These are phyloP conservation scores for Candida arabinofermentans DNA, from an alignment of 805 yeast species.

Conservation along the genomic window DNA sequence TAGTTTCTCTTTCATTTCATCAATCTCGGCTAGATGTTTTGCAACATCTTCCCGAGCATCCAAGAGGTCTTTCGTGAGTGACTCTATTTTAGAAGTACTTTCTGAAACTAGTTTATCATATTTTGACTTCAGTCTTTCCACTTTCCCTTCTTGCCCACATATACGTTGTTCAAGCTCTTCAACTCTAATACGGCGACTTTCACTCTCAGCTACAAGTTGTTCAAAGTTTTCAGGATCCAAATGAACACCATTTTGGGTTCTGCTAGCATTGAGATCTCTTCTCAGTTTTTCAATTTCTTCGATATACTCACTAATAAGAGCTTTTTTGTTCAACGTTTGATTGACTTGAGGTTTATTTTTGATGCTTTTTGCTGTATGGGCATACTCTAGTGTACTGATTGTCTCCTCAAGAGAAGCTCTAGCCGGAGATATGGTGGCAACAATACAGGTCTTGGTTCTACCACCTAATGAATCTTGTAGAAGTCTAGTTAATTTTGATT, in stretches of 20 bases:
- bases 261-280: conserved; percentile 58
- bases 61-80: conserved; percentile 5
- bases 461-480: conserved; percentile 88
- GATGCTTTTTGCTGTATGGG: conserved; percentile 80
- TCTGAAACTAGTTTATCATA: conserved; percentile 28
- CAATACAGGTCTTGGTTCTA: conserved; percentile 76
- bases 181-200: conserved; percentile 44
- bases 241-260: conserved; percentile 64
- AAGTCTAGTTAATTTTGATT: conserved; percentile 73
- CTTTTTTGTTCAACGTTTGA: conserved; percentile 55
- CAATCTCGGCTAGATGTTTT: not conserved
- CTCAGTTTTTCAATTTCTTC: conserved; percentile 52
- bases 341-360: conserved; percentile 68
- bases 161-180: conserved; percentile 48
- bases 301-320: conserved; percentile 49
- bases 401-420: conserved; percentile 76
- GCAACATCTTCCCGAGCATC: not conserved
- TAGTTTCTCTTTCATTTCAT: conserved; percentile 6
- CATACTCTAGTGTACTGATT: conserved; percentile 80
- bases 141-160: conserved; percentile 45
- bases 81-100: conserved; percentile 3
- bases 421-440: conserved; percentile 87
- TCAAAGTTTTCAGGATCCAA: conserved; percentile 50
- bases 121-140: conserved; percentile 37
- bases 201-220: conserved; percentile 37